phyloP scores from a whole-genome alignment of 73 alveolate species.

The Paramecium caudatum region DNA sequence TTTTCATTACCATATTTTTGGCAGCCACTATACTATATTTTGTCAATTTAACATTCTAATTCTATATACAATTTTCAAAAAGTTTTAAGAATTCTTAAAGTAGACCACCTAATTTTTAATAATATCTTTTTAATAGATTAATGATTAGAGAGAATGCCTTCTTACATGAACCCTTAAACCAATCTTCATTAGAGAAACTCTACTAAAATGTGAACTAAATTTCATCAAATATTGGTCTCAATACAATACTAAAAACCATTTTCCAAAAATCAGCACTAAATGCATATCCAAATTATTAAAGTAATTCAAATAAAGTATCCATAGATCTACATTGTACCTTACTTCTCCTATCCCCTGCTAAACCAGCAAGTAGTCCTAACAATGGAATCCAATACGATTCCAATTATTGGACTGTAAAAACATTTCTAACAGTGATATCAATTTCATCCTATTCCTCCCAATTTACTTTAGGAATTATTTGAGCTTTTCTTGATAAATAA shows the following conservation, averaged over 20 bases:
- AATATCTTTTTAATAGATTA: constrained; percentile 66
- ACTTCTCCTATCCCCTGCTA: constrained; percentile 73
- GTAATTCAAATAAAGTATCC: constrained; percentile 67
- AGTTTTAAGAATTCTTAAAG: constrained; percentile 51
- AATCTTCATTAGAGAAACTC: constrained; percentile 2
- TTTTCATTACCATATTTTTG: constrained; percentile 60
- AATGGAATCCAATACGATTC: constrained; percentile 67
- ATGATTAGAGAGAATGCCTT: constrained; percentile 68
- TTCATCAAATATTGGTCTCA: constrained; percentile 78
- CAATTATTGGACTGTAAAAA: background rate
- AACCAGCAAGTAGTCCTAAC: constrained; percentile 67
- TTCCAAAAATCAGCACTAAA: constrained; percentile 76
- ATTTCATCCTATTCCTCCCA: constrained; percentile 37
- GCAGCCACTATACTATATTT: constrained; percentile 68
- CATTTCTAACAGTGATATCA: constrained; percentile 46
- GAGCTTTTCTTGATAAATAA: constrained; percentile 62
- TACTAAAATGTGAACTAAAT: constrained; percentile 70
- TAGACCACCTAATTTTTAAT: constrained; percentile 32
- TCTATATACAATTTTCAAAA: constrained; percentile 72
- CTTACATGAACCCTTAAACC: constrained; percentile 74
- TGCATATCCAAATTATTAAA: constrained; percentile 69
- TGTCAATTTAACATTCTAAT: constrained; percentile 60
- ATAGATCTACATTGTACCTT: constrained; percentile 64
- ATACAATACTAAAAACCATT: constrained; percentile 65
- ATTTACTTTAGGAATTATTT: constrained; percentile 67